Percentiles rank a stretch among this genome's conserved stretches.
Conservation (phyloP, 2,329 filamentous ascomycete genomes). For the Hymenoscyphus fraxineus region DNA sequence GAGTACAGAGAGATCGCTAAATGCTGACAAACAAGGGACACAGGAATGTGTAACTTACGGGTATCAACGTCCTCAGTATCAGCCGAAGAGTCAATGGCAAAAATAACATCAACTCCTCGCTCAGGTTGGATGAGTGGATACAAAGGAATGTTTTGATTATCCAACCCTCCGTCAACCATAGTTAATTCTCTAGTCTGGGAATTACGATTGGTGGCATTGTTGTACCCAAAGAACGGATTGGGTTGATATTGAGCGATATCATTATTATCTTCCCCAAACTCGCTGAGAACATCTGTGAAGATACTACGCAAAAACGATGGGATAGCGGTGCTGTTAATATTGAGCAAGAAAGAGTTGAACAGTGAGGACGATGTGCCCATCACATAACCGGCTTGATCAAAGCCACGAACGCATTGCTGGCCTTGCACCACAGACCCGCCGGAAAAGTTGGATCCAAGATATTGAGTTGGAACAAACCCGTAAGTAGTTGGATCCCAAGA, state of each 20-base stretch:
- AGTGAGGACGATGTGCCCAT: slow-evolving; percentile 84
- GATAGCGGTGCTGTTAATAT: slow-evolving; percentile 55
- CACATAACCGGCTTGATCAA: slow-evolving; percentile 77
- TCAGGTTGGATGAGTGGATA: slow-evolving; percentile 71
- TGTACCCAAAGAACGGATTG: slow-evolving; percentile 71
- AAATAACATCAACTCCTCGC: slow-evolving; percentile 75
- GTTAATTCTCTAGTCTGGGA: slow-evolving; percentile 54
- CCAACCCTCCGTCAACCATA: slow-evolving; percentile 75
- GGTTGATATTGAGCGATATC: slow-evolving; percentile 73
- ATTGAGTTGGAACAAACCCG: slow-evolving; percentile 68
- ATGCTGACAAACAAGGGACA: background rate
- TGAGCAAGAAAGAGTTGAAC: slow-evolving; percentile 74
- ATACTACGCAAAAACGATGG: slow-evolving; percentile 46
- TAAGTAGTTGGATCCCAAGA: slow-evolving; percentile 69
- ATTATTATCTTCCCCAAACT: slow-evolving; percentile 55
- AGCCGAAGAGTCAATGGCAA: slow-evolving; percentile 74
- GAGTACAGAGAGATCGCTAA: background rate
- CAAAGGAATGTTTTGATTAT: slow-evolving; percentile 74
- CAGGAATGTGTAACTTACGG: slow-evolving; percentile 19
- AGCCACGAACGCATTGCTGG: slow-evolving; percentile 67
- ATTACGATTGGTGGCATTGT: slow-evolving; percentile 55
- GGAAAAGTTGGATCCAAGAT: slow-evolving; percentile 69
- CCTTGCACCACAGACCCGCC: slow-evolving; percentile 53
- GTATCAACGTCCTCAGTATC: slow-evolving; percentile 49
- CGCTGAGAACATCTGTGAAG: slow-evolving; percentile 51